Evolutionary conservation across 371 early-diverging fungal species (phyloP).

Genomic region (Syncephalis fuscata): DNA sequence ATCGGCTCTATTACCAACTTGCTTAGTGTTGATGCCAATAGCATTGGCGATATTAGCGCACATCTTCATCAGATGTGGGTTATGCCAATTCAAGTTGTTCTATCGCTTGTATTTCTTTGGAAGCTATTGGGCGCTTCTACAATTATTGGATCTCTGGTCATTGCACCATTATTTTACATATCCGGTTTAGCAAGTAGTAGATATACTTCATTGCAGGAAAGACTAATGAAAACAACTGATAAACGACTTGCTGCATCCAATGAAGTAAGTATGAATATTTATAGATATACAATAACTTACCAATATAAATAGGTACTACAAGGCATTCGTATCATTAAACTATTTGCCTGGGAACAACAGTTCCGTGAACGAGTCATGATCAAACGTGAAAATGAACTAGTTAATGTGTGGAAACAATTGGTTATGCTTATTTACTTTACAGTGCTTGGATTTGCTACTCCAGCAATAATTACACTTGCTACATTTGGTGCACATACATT

Average conservation of each 20-base stretch:
- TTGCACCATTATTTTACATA: conserved; percentile 22
- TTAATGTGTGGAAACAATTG: conserved; percentile 17
- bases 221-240: conserved; percentile 17
- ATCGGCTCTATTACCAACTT: conserved; percentile 66
- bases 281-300: neutral
- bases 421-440: conserved; percentile 22
- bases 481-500: conserved; percentile 37
- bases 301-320: conserved; percentile 29
- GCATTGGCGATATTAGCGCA: conserved; percentile 19
- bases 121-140: conserved; percentile 26
- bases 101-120: conserved; percentile 26
- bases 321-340: conserved; percentile 54
- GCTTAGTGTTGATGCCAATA: conserved; percentile 59
- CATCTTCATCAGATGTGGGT: conserved; percentile 28
- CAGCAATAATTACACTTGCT: conserved; percentile 29
- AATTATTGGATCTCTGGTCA: conserved; percentile 24
- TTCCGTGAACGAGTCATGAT: conserved; percentile 28
- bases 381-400: conserved; percentile 27
- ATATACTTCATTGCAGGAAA: conserved; percentile 12
- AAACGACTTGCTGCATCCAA: conserved; percentile 23
- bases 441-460: conserved; percentile 23
- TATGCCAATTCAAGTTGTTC: conserved; percentile 27
- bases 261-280: conserved; percentile 12
- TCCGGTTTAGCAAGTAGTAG: conserved; percentile 30
- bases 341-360: conserved; percentile 46